A percentile compares a stretch with the other conserved stretches of the same genome.
Conservation (phyloP, 176 grass and related monocot genomes). For the Metroxylon sagu region DNA sequence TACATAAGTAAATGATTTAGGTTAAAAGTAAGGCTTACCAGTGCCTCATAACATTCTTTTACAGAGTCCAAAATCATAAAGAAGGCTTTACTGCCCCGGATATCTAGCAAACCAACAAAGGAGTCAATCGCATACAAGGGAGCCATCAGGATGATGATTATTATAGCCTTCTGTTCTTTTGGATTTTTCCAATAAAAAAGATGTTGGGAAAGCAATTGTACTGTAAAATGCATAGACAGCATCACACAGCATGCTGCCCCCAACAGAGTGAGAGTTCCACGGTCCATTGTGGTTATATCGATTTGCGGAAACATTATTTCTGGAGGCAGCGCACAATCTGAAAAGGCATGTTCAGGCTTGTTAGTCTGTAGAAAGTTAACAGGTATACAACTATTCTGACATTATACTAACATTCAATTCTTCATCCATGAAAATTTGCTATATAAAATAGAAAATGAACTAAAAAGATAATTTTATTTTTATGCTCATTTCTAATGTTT, state of each 20-base stretch:
- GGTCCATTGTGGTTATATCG: constrained; percentile 80
- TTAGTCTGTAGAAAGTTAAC: too few species aligned
- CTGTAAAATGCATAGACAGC: constrained; percentile 86
- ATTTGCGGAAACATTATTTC: constrained; percentile 40
- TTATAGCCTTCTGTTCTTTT: constrained; percentile 95
- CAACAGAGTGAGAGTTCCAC: constrained; percentile 67
- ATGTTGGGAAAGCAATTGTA: constrained; percentile 88
- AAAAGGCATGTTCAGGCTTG: too few species aligned
- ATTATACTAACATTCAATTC: too few species aligned
- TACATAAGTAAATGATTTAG: constrained; percentile 5
- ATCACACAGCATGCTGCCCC: constrained; percentile 86
- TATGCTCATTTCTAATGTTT: too few species aligned
- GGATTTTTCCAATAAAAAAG: constrained; percentile 99
- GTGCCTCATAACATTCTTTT: constrained; percentile 97
- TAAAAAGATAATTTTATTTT: too few species aligned
- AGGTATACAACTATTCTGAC: too few species aligned
- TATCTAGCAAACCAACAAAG: constrained; percentile 89
- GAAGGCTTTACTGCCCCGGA: constrained; percentile 79
- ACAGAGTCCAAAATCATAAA: constrained; percentile 90
- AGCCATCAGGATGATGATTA: constrained; percentile 91
- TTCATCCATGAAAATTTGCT: too few species aligned
- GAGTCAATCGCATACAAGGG: constrained; percentile 86
- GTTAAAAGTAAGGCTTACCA: constrained; percentile 38
- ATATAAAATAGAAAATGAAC: too few species aligned
- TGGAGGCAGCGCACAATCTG: background rate